phyloP scores from a whole-genome alignment of 2,329 filamentous ascomycete species.

The Aspergillus vadensis region DNA sequence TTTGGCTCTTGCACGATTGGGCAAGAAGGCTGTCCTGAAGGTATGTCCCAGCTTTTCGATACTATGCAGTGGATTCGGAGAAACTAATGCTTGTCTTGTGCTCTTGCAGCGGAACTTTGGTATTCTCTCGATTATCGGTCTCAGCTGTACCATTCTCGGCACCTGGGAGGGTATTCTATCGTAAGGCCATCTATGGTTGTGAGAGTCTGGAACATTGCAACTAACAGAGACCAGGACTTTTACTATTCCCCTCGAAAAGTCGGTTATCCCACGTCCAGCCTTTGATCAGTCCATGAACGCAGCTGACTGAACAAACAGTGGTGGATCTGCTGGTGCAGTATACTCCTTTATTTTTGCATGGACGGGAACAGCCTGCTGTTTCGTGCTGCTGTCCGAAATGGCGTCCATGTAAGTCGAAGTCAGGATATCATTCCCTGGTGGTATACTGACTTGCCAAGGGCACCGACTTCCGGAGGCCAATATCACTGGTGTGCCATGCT shows the following conservation, averaged over 20 bases:
- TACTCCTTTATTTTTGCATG: conserved; percentile 38
- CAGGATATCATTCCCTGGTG: not conserved
- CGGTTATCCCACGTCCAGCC: not conserved
- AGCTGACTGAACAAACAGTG: conserved; percentile 21
- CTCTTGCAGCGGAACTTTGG: conserved; percentile 23
- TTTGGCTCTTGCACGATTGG: conserved; percentile 18
- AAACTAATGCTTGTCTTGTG: not conserved
- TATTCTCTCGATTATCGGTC: conserved; percentile 23
- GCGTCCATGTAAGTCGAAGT: conserved; percentile 32
- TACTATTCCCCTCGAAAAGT: conserved; percentile 16
- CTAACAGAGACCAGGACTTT: conserved; percentile 9
- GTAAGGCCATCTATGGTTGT: not conserved
- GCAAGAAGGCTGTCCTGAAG: conserved; percentile 23
- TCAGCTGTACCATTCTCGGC: conserved; percentile 26
- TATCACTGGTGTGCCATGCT: conserved; percentile 47
- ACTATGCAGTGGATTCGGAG: too few relatives aligned
- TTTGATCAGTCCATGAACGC: not conserved
- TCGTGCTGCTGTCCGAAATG: conserved; percentile 34
- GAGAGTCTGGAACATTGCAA: not conserved
- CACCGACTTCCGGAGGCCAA: conserved; percentile 41
- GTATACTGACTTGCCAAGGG: conserved; percentile 22
- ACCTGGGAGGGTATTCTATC: conserved; percentile 26
- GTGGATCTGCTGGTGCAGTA: conserved; percentile 36
- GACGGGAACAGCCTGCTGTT: conserved; percentile 29
- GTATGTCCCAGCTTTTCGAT: conserved; percentile 2